Evolutionary conservation across 2,329 filamentous ascomycete species (phyloP).

Genomic region (Aspergillus hiratsukae): DNA sequence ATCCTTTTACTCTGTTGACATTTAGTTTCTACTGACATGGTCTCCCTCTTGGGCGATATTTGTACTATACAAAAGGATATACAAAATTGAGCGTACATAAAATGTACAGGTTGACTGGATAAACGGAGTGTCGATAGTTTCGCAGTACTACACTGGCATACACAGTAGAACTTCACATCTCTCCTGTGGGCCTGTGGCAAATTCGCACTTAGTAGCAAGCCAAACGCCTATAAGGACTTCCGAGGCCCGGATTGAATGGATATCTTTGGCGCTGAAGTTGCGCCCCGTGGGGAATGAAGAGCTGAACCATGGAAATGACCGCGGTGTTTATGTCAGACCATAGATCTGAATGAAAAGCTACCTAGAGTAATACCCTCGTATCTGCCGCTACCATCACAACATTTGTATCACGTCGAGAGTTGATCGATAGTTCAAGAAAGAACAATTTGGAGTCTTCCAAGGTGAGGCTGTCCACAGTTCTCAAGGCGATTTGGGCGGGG

Average conservation of each 20-base stretch:
- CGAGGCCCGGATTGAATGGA: background rate
- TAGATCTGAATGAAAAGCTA: background rate
- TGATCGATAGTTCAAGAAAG: background rate
- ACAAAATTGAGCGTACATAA: background rate
- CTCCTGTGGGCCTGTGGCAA: background rate
- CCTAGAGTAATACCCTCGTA: background rate
- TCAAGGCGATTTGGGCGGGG: slow-evolving; percentile 14
- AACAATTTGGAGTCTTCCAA: background rate
- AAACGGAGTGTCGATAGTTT: background rate
- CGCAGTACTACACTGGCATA: background rate
- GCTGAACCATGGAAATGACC: background rate
- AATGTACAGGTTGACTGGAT: background rate
- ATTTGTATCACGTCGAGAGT: background rate
- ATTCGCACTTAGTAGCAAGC: background rate
- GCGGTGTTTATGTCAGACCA: background rate
- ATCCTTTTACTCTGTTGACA: background rate
- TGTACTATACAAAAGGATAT: background rate
- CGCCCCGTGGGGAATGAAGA: background rate
- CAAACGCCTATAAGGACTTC: background rate
- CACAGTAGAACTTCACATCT: background rate
- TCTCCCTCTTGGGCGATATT: background rate
- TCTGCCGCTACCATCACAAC: background rate
- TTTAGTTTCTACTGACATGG: background rate
- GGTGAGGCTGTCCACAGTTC: background rate
- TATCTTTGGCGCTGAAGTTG: background rate